Percentiles rank a stretch among this genome's conserved stretches.
These are phyloP conservation scores for Bothriochloa decipiens DNA, from an alignment of 176 grass and related monocot genomes.

Conservation along the genomic window DNA sequence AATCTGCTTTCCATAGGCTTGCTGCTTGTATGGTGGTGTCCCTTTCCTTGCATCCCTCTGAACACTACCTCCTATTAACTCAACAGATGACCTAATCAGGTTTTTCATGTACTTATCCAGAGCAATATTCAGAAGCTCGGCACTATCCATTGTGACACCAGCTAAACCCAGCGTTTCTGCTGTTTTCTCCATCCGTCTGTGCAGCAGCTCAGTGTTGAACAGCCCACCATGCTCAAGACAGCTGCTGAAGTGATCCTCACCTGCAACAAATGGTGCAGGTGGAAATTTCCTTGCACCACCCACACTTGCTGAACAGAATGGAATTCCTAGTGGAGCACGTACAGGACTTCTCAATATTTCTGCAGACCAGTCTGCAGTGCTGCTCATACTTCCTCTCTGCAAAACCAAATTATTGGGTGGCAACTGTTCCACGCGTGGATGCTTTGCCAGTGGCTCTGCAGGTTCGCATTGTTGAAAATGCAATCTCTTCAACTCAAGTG, in stretches of 20 bases:
- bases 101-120: slow-evolving; percentile 81
- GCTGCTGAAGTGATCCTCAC: slow-evolving; percentile 51
- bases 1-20: slow-evolving; percentile 48
- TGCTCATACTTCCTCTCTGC: slow-evolving; percentile 41
- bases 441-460: slow-evolving; percentile 63
- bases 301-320: slow-evolving; percentile 67
- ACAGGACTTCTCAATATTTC: slow-evolving; percentile 50
- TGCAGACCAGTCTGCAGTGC: slow-evolving; percentile 31
- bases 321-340: slow-evolving; percentile 67
- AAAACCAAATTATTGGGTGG: slow-evolving; percentile 33
- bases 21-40: slow-evolving; percentile 45
- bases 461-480: slow-evolving; percentile 47
- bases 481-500: slow-evolving; percentile 54
- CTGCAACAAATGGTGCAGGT: slow-evolving; percentile 5
- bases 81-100: slow-evolving; percentile 72
- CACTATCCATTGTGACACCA: slow-evolving; percentile 72
- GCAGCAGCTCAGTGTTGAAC: slow-evolving; percentile 56
- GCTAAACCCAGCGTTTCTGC: slow-evolving; percentile 65
- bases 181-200: slow-evolving; percentile 69
- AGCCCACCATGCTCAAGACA: slow-evolving; percentile 54
- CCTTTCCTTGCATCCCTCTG: slow-evolving; percentile 49
- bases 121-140: slow-evolving; percentile 75
- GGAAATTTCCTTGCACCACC: slow-evolving; percentile 57
- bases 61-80: slow-evolving; percentile 61
- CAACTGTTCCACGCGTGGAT: slow-evolving; percentile 26